Evolutionary conservation across 305 asterid species (phyloP), one percentile per base, ranked within the genome.

Genomic region (Salvia sclarea): DNA sequence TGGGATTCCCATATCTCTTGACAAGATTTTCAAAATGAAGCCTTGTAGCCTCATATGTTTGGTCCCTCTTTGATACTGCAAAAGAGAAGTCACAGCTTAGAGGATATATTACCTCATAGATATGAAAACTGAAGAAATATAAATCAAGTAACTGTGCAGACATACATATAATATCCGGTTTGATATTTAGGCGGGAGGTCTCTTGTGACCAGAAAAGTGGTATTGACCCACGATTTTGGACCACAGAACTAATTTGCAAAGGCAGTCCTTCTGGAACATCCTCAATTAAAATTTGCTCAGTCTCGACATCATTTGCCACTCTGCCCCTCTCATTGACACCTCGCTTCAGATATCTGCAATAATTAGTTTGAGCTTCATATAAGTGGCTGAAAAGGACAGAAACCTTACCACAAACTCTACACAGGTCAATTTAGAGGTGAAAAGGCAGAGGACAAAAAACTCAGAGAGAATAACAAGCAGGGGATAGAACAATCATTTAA

Each of bases 171-270:
- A 93, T 93, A 79, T 90, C 97, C 52, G 98, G 98, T 85, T 90
- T 93, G 55, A 90, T 75, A 80, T 85, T 90, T 69, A 90, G 78
- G 64, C 95, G 95, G 47, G 98, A 93, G 59, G 98, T 88, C 82
- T 93, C 96, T 70, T 93, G 98, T 49, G 96, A 88, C 98, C 98
- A 93, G 86, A 88, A 93, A 56, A 93, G 92, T 13, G 98, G 98
- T 66, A 93, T 93, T 37, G 98, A 93, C 49, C 98, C 98, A 79
- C 98, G 97, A 74, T 90, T 86, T 83, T 93, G 98, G 67, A 90
- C 97, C 72, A 88, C 90, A 57, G 98, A 93, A 83, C 89, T 90
- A 76, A 90, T 83, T 74, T 90, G 91, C 76, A 81, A 28, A 22
- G 93, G 88, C 60, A 70, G 63, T 58, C 90, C 93, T 76, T 88